Base-by-base conservation (phyloP, 2,329 filamentous ascomycete species). In the Trichoderma endophyticum region DNA sequence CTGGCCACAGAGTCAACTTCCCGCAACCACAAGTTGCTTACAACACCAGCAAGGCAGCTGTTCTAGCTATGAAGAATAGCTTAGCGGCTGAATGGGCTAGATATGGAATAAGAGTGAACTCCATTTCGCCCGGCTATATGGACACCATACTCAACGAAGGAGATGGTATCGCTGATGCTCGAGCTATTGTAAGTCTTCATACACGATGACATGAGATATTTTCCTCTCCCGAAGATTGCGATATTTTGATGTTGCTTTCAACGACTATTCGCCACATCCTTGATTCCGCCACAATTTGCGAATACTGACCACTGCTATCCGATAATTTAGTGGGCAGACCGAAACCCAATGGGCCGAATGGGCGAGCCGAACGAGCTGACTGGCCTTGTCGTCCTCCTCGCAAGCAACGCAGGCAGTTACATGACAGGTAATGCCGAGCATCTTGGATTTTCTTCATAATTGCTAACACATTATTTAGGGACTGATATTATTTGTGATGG, bases 141-240 rank as follows among this genome's bases (percentile, higher is more conserved):
- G 91, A 93, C 76, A 93, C 91, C 0, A 87, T 93, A 12, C 80
- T 94, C 62, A 94, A 93, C 77, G 89, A 89, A 72, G 90, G 90
- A 0, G 84, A 87, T 9, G 87, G 87, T 0, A 78, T 92, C 60
- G 84, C 84, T 48, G 43, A 48, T 48, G 43, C 43, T 21, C 15
- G 82, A 84, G 57, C 85, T 48, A 85, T 51, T 82, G 87, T 48
- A 21, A 48, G 43, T 48, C 18, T 21, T 11, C 43, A 48, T 48
- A 48, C 8, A 48, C 15, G 18, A 21, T 48, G 43, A 48, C n/a
- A 48, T 48, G n/a, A 21, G 43, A 21, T n/a, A 15, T 15, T 48
- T 0, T 48, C 18, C 43, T 18, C 36, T 18, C 15, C 43, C 43
- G n/a, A 48, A 21, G 43, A 48, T 39, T 39, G 36, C 36, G 15